phyloP scores from a whole-genome alignment of 768 basidiomycete genomes.

The Naganishia randhawae region DNA sequence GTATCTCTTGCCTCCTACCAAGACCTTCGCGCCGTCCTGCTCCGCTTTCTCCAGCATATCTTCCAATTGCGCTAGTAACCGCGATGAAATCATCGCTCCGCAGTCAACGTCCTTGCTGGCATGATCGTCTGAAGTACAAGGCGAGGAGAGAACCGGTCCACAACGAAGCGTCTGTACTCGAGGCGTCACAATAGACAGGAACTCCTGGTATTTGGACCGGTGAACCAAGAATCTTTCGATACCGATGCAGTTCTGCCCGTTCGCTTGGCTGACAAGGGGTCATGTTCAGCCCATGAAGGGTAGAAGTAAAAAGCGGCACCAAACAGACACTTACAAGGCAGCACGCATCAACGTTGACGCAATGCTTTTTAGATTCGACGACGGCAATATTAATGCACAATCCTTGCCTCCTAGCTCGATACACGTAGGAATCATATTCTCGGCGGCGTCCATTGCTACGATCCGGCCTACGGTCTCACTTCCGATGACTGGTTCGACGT shows the following conservation, averaged over 20 bases:
- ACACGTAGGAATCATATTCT: constrained; percentile 82
- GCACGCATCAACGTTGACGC: constrained; percentile 82
- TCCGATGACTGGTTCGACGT: constrained; percentile 47
- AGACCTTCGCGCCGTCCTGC: constrained; percentile 62
- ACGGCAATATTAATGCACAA: constrained; percentile 81
- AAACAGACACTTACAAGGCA: constrained; percentile 73
- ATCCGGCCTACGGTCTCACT: constrained; percentile 52
- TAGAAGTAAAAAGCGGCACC: not conserved
- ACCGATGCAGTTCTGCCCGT: constrained; percentile 95
- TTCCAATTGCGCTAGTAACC: constrained; percentile 68
- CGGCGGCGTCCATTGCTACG: constrained; percentile 78
- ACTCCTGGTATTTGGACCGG: constrained; percentile 66
- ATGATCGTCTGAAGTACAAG: constrained; percentile 56
- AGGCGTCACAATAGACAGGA: constrained; percentile 60
- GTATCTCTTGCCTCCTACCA: constrained; percentile 65
- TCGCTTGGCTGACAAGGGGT: constrained; percentile 65
- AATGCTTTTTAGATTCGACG: constrained; percentile 76
- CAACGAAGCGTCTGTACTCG: constrained; percentile 67
- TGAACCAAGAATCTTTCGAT: constrained; percentile 91
- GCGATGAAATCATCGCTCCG: constrained; percentile 77
- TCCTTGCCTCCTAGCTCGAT: constrained; percentile 97
- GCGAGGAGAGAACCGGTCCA: constrained; percentile 63
- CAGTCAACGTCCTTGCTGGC: constrained; percentile 73
- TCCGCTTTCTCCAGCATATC: constrained; percentile 67
- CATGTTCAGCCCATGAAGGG: not conserved